Percentiles rank a stretch among this genome's conserved stretches.
Conservation (phyloP, 306 rosid genomes). For the Gynostemma pentaphyllum region DNA sequence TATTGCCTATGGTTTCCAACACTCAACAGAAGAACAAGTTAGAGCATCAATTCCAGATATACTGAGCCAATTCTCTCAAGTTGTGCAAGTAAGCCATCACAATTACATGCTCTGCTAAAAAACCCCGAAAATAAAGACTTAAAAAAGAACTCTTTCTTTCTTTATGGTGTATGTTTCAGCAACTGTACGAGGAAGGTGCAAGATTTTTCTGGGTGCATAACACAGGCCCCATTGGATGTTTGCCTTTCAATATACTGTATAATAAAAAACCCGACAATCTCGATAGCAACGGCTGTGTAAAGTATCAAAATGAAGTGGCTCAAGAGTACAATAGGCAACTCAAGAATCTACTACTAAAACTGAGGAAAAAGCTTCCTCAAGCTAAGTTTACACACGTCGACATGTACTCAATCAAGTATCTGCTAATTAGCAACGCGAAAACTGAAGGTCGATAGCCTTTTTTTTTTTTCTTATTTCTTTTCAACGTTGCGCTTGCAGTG, state of each 20-base stretch:
- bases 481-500: too few relatives aligned
- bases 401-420: constrained; percentile 54
- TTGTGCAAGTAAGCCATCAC: constrained; percentile 36
- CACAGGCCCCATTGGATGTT: constrained; percentile 75
- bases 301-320: constrained; percentile 55
- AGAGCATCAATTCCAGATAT: constrained; percentile 53
- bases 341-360: constrained; percentile 29
- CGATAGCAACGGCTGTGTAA: constrained; percentile 56
- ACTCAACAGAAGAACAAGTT: constrained; percentile 46
- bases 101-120: background rate
- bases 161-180: constrained; percentile 29
- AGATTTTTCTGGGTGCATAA: constrained; percentile 72
- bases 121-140: background rate
- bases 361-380: constrained; percentile 30
- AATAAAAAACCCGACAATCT: constrained; percentile 32
- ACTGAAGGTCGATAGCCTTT: constrained; percentile 50
- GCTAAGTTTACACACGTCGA: constrained; percentile 59
- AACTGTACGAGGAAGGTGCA: constrained; percentile 60
- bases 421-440: constrained; percentile 40
- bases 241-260: constrained; percentile 42
- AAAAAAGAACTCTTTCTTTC: background rate
- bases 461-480: background rate
- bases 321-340: constrained; percentile 62
- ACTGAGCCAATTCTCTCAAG: constrained; percentile 33
- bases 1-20: constrained; percentile 42